Conservation (phyloP, 345 rosid species). For the Acer yangbiense region DNA sequence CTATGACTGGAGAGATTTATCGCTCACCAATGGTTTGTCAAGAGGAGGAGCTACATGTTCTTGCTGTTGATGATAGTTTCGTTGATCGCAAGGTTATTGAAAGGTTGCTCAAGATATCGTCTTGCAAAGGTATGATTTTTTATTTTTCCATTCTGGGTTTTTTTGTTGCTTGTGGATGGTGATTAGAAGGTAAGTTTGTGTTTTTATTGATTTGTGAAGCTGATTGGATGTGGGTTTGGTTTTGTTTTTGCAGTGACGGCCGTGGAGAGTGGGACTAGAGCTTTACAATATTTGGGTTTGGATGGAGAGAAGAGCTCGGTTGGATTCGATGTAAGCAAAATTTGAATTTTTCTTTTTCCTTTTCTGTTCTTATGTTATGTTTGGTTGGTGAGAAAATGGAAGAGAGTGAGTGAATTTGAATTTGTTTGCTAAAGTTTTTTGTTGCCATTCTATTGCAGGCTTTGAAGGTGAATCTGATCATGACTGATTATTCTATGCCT, state of each 20-base stretch:
- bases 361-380: background rate
- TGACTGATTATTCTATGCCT: conserved; percentile 88
- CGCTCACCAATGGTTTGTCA: conserved; percentile 27
- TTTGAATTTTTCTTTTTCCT: background rate
- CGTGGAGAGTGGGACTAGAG: conserved; percentile 73
- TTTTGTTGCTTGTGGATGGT: background rate
- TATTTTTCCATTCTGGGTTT: background rate
- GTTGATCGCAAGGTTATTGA: conserved; percentile 86
- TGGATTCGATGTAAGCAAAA: conserved; percentile 59
- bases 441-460: conserved; percentile 37
- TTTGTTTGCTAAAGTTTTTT: background rate
- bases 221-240: background rate
- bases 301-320: conserved; percentile 64
- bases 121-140: conserved; percentile 65
- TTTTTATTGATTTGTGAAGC: background rate
- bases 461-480: conserved; percentile 73
- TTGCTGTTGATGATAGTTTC: conserved; percentile 86
- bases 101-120: conserved; percentile 65
- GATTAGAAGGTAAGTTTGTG: background rate
- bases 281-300: conserved; percentile 76
- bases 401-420: background rate
- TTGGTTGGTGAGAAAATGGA: conserved; percentile 27
- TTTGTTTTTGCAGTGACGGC: conserved; percentile 54
- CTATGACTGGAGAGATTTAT: conserved; percentile 42
- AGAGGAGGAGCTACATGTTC: conserved; percentile 73